Conservation (phyloP, 495 filamentous ascomycete genomes). For the Hyaloscypha variabilis region DNA sequence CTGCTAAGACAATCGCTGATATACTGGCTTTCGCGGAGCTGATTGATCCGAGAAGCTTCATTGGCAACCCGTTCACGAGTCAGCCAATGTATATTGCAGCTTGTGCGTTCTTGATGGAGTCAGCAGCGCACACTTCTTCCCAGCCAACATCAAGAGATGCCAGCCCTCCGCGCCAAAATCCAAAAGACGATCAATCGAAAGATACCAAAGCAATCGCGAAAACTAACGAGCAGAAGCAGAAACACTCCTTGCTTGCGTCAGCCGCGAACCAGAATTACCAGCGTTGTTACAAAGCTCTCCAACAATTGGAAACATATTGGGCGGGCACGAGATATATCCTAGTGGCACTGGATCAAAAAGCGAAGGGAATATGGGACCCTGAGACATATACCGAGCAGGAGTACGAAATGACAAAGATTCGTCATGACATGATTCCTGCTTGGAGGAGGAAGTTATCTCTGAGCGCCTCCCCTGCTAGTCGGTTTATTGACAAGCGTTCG, state of each 20-base stretch:
- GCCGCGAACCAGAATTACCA: conserved; percentile 81
- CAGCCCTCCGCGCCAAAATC: conserved; percentile 38
- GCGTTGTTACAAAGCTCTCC: conserved; percentile 76
- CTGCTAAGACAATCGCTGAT: conserved; percentile 86
- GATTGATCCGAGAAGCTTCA: conserved; percentile 77
- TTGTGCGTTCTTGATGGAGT: conserved; percentile 83
- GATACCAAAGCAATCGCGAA: conserved; percentile 19
- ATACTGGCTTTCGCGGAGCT: conserved; percentile 79
- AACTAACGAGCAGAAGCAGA: conserved; percentile 56
- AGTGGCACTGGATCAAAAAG: conserved; percentile 83
- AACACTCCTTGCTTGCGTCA: conserved; percentile 72
- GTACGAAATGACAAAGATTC: conserved; percentile 63
- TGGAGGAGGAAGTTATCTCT: conserved; percentile 29
- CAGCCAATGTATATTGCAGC: conserved; percentile 91
- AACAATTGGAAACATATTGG: conserved; percentile 79
- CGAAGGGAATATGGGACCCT: conserved; percentile 80
- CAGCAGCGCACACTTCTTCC: conserved; percentile 57
- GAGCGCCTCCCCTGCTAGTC: conserved; percentile 29
- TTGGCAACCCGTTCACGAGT: conserved; percentile 84
- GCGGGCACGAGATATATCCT: conserved; percentile 85
- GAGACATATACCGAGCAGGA: conserved; percentile 79
- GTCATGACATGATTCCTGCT: conserved; percentile 27
- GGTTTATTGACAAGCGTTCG: conserved; percentile 26
- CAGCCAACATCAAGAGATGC: conserved; percentile 55
- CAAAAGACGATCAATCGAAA: neutral